These are phyloP conservation scores for Melastoma malabathricum DNA, from an alignment of 345 rosid genomes.

Conservation along the genomic window DNA sequence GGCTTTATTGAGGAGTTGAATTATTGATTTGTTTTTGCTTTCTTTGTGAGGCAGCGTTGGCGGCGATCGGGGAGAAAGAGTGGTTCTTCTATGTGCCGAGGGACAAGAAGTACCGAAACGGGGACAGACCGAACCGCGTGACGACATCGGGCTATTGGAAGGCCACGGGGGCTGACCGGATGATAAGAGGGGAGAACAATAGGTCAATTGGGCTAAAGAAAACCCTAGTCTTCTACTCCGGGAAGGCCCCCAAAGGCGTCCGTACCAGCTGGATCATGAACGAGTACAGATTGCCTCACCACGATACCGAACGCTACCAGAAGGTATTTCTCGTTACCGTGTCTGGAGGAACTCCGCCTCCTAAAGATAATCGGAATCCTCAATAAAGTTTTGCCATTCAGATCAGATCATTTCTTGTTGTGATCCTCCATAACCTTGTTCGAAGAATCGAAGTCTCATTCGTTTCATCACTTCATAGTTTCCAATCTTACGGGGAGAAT, in stretches of 20 bases:
- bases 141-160: slow-evolving; percentile 98
- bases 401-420: background rate
- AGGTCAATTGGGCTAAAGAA: slow-evolving; percentile 87
- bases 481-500: no score
- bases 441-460: no score
- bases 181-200: slow-evolving; percentile 66
- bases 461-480: no score
- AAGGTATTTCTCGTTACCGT: slow-evolving; percentile 36
- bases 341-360: background rate
- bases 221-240: slow-evolving; percentile 99
- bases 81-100: slow-evolving; percentile 99
- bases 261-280: slow-evolving; percentile 99
- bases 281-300: slow-evolving; percentile 96
- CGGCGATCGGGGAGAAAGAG: slow-evolving; percentile 97
- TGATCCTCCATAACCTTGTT: no score
- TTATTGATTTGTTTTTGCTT: background rate
- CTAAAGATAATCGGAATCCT: background rate
- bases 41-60: slow-evolving; percentile 40
- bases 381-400: background rate
- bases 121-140: slow-evolving; percentile 92
- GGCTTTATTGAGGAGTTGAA: background rate
- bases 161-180: slow-evolving; percentile 98
- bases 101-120: slow-evolving; percentile 88
- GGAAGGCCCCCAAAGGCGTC: slow-evolving; percentile 96
- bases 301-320: slow-evolving; percentile 76